Base-by-base conservation (phyloP, 2,329 filamentous ascomycete species). In the Cadophora malorum region DNA sequence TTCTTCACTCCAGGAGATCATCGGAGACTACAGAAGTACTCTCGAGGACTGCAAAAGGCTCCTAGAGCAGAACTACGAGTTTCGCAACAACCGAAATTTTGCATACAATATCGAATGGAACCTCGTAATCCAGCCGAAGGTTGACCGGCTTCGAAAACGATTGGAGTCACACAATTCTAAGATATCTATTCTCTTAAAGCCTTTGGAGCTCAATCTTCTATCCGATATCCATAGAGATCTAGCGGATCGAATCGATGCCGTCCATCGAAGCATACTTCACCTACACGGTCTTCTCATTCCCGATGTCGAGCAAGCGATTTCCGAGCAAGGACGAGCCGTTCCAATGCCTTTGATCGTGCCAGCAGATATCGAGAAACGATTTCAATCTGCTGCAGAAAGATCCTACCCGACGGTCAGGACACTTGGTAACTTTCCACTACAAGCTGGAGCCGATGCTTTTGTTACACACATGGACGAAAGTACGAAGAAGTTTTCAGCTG, bases 51-150 rank as follows among this genome's bases (percentile, higher is more conserved):
- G 68, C 35, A 25, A 64, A 33, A 65, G 63, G 33, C 63, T 70
- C 23, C 66, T 70, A 6, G 38, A 64, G 31, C 63, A 70, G 21
- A 70, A 70, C 45, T 52, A 76, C 73, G 3, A 70, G 23, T 71
- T 69, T 53, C 59, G 61, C 19, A 68, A 69, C 33, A 67, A 66
- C 33, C 55, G 68, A 14, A 67, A 65, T 45, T 69, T 69, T 63
- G 69, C 61, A 14, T 61, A 67, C 41, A 72, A 70, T 38, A 64
- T 70, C 35, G 63, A 65, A 49, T 72, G 70, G 70, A 64, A 72
- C 53, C 33, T 65, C 10, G 60, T 69, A 19, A 55, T 72, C 31
- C 61, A 69, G 41, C 64, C 67, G 2, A 63, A 70, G 38, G 70
- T 72, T 19, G 38, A 70, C 9, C 14, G 47, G 8, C 67, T 72